Percentiles rank a stretch among this genome's conserved stretches.
Evolutionary conservation across 306 rosid genomes (phyloP).

Genomic region (Hippophae gyantsensis): DNA sequence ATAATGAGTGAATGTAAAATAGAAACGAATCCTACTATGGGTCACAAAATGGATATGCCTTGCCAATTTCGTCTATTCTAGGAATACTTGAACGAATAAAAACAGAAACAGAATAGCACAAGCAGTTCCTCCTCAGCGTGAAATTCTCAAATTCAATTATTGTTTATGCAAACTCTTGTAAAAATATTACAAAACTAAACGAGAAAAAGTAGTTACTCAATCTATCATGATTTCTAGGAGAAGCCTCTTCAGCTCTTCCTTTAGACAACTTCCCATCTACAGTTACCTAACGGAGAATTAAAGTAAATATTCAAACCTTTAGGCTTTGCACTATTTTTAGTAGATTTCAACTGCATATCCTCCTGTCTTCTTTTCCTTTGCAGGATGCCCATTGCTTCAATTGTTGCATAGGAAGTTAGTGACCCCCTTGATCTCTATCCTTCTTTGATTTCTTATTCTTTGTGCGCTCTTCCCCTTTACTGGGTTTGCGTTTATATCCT

Average conservation of each 20-base stretch:
- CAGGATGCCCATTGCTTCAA: neutral
- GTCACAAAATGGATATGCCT: slow-evolving; percentile 3
- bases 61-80: neutral
- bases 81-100: neutral
- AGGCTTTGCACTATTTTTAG: neutral
- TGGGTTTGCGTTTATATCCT: slow-evolving; percentile 36
- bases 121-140: neutral
- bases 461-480: slow-evolving; percentile 27
- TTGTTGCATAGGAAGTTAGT: slow-evolving; percentile 1
- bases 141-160: neutral
- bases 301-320: neutral
- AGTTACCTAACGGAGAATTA: too few relatives aligned
- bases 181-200: neutral
- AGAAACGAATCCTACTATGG: neutral
- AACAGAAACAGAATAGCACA: neutral
- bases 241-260: too few relatives aligned
- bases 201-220: too few relatives aligned
- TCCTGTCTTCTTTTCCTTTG: neutral
- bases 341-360: neutral
- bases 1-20: neutral
- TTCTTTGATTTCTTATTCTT: slow-evolving; percentile 22
- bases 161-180: neutral
- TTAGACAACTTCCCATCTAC: too few relatives aligned
- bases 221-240: too few relatives aligned
- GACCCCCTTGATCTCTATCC: slow-evolving; percentile 21